Conservation (phyloP, 108 stramenopile genomes). For the Bacterosira constricta region DNA sequence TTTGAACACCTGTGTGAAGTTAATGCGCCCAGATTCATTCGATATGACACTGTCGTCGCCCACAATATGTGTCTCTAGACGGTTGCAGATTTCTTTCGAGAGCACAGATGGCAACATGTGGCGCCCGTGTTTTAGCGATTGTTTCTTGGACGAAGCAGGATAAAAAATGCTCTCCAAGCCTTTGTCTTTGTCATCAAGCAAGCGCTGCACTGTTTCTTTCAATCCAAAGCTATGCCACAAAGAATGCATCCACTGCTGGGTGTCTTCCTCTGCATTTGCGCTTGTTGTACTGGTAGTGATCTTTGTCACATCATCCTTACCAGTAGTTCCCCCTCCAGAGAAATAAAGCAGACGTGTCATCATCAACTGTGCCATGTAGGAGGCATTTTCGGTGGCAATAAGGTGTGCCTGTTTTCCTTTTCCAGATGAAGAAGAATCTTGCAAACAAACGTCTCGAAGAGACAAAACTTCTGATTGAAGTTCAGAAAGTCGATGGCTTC, state of each 20-base stretch:
- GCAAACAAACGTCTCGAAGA: constrained; percentile 31
- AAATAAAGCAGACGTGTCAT: constrained; percentile 69
- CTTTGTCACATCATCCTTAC: constrained; percentile 17
- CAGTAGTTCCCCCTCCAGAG: constrained; percentile 83
- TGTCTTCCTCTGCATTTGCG: constrained; percentile 7
- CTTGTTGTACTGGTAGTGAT: neutral
- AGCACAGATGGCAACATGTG: constrained; percentile 8
- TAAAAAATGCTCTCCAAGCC: neutral
- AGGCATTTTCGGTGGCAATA: constrained; percentile 5
- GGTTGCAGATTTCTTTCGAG: constrained; percentile 7
- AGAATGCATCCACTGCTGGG: constrained; percentile 49
- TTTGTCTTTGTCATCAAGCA: constrained; percentile 4
- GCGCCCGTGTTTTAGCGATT: neutral
- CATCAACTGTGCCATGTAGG: constrained; percentile 45
- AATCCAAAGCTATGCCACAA: constrained; percentile 77
- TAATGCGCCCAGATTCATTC: constrained; percentile 45
- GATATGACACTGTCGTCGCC: constrained; percentile 43
- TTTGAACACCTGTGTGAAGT: constrained; percentile 38
- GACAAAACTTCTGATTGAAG: constrained; percentile 60
- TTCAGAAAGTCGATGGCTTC: constrained; percentile 73
- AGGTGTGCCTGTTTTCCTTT: neutral
- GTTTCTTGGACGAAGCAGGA: neutral
- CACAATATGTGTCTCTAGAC: constrained; percentile 9
- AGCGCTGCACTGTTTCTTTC: constrained; percentile 28
- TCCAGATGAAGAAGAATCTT: neutral